Conservation (phyloP, 495 filamentous ascomycete genomes). For the Trichoderma orchidacearum region DNA sequence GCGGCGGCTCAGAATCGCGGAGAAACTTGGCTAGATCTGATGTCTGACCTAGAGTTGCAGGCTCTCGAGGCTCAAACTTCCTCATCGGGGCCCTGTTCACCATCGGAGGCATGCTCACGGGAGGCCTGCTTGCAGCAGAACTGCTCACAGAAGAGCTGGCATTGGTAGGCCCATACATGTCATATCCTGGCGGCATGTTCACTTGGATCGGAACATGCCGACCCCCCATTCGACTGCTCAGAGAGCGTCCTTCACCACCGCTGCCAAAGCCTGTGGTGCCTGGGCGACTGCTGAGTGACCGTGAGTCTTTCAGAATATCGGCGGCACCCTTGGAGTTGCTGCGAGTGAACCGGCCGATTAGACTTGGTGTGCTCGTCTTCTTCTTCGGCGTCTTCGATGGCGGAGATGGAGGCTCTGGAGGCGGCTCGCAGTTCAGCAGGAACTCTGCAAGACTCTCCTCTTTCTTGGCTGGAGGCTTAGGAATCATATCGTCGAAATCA, state of each 20-base stretch:
- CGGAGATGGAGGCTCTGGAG: conserved; percentile 33
- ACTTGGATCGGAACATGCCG: conserved; percentile 34
- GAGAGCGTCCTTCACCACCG: conserved; percentile 4
- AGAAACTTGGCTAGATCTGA: conserved; percentile 73
- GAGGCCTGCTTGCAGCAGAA: not conserved
- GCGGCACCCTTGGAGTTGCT: conserved; percentile 15
- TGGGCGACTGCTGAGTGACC: conserved; percentile 17
- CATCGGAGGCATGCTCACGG: not conserved
- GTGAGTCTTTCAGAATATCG: conserved; percentile 11
- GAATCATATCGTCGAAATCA: conserved; percentile 20
- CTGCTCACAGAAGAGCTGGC: conserved; percentile 7
- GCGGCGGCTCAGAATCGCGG: conserved; percentile 59
- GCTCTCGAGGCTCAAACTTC: conserved; percentile 38
- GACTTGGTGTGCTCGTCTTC: conserved; percentile 41
- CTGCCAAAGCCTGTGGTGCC: not conserved
- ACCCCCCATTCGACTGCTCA: conserved; percentile 9
- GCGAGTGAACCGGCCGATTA: conserved; percentile 51
- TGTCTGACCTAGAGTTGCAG: conserved; percentile 32
- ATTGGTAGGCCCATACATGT: conserved; percentile 12
- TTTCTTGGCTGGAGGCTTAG: conserved; percentile 24
- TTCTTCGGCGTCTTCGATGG: conserved; percentile 36
- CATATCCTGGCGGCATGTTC: conserved; percentile 16
- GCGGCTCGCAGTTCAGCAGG: conserved; percentile 68
- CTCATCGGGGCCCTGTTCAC: conserved; percentile 30
- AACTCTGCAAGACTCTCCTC: conserved; percentile 83